phyloP scores from a whole-genome alignment of 176 grass and related monocot species.

The Carex cristatella region DNA sequence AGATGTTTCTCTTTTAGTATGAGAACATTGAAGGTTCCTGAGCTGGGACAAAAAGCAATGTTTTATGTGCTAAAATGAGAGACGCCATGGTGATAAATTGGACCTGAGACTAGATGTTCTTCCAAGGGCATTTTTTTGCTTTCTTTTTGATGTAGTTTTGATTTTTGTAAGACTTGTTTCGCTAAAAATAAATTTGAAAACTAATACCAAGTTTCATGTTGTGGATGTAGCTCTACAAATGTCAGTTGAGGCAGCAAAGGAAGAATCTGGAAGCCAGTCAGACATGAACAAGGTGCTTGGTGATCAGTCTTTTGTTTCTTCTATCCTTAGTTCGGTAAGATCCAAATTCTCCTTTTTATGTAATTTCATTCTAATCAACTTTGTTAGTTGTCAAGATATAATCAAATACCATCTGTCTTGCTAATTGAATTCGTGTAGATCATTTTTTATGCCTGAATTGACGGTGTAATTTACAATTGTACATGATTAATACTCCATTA shows the following conservation, averaged over 20 bases:
- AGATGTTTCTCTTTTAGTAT: slow-evolving; percentile 21
- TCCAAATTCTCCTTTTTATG: not conserved
- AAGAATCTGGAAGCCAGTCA: slow-evolving; percentile 39
- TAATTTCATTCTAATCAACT: not conserved
- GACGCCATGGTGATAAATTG: not conserved
- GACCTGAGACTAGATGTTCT: slow-evolving; percentile 14
- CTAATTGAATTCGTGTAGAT: not conserved
- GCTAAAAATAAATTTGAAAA: not conserved
- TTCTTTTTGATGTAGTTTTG: not conserved
- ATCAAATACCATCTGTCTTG: not conserved
- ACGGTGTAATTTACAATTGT: not conserved
- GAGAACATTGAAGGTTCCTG: not conserved
- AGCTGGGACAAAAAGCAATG: not conserved
- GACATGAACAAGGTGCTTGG: slow-evolving; percentile 88
- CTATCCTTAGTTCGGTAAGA: slow-evolving; percentile 81
- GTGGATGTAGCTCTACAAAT: slow-evolving; percentile 75
- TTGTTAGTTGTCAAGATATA: not conserved
- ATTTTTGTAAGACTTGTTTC: not conserved
- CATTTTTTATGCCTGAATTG: not conserved
- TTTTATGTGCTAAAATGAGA: slow-evolving; percentile 16
- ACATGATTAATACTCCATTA: not conserved
- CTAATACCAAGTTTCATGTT: not conserved
- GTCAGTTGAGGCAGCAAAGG: slow-evolving; percentile 71
- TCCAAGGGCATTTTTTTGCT: not conserved
- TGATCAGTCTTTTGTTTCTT: slow-evolving; percentile 94